Conservation (phyloP, 2,329 filamentous ascomycete species). For the Fusarium sp. region DNA sequence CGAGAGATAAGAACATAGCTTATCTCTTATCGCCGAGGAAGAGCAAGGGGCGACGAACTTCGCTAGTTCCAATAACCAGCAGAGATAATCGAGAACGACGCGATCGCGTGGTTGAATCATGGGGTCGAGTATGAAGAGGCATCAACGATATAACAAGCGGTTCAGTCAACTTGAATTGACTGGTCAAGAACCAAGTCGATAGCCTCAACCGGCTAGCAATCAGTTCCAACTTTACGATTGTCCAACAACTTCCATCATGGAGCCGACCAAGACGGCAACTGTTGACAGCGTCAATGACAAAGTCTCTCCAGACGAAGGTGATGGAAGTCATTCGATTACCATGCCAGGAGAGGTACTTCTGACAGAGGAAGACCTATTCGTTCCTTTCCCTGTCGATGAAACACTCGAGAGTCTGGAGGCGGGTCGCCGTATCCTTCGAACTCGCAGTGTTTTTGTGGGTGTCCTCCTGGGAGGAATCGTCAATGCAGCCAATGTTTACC, state of each 20-base stretch:
- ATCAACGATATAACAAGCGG: background rate
- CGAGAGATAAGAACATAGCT: background rate
- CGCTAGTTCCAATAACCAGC: background rate
- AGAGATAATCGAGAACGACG: background rate
- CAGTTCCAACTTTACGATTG: background rate
- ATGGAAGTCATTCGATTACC: background rate
- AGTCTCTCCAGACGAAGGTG: background rate
- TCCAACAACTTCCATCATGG: background rate
- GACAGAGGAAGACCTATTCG: background rate
- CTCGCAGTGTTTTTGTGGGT: background rate
- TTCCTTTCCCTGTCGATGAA: background rate
- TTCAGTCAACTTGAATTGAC: background rate
- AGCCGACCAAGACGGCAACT: background rate
- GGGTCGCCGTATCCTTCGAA: background rate
- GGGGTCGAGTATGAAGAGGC: background rate
- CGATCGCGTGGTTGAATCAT: background rate
- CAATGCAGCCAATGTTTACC: background rate
- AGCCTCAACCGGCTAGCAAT: background rate
- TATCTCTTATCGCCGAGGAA: background rate
- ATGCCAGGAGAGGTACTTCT: background rate
- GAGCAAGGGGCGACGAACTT: background rate
- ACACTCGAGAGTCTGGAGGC: background rate
- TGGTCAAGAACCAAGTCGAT: background rate
- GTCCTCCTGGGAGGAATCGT: background rate
- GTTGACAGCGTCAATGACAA: background rate